Evolutionary conservation across 73 alveolate genomes (phyloP).

Genomic region (Paramecium bursaria): DNA sequence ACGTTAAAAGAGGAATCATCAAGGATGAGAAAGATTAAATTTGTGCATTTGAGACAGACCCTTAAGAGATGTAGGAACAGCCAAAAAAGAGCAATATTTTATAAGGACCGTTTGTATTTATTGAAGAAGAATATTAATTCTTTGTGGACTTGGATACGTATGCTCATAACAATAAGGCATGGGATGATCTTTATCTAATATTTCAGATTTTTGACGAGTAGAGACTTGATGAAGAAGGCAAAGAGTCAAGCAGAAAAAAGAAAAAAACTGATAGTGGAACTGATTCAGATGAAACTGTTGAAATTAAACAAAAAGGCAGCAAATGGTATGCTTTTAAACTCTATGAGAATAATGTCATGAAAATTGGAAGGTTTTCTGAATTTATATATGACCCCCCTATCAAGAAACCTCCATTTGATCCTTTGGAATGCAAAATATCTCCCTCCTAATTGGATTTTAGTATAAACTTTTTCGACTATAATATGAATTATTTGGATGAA

Average conservation of each 20-base stretch:
- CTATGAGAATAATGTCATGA: constrained; percentile 35
- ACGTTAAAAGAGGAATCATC: constrained; percentile 62
- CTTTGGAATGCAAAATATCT: constrained; percentile 44
- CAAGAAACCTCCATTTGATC: constrained; percentile 63
- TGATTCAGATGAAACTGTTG: constrained; percentile 51
- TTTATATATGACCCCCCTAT: constrained; percentile 57
- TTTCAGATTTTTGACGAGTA: constrained; percentile 63
- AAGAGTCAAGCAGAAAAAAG: constrained; percentile 32
- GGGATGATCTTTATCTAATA: constrained; percentile 61
- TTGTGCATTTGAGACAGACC: constrained; percentile 69
- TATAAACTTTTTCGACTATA: constrained; percentile 63
- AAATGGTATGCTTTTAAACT: constrained; percentile 59
- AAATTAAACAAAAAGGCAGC: constrained; percentile 39
- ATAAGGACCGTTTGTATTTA: constrained; percentile 58
- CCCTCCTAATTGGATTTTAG: constrained; percentile 41
- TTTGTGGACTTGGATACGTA: constrained; percentile 69
- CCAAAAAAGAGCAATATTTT: constrained; percentile 32
- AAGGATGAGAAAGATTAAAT: constrained; percentile 65
- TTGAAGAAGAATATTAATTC: constrained; percentile 69
- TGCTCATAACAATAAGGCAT: constrained; percentile 71
- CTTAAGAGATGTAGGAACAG: constrained; percentile 48
- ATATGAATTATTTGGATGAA: constrained; percentile 55
- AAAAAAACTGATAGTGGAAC: constrained; percentile 31
- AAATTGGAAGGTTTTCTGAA: constrained; percentile 54
- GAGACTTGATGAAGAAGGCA: constrained; percentile 7